Evolutionary conservation across 1,284 basidiomycete species (phyloP), one percentile per base, ranked within the genome.

Genomic region (Pyrrhoderma noxium): DNA sequence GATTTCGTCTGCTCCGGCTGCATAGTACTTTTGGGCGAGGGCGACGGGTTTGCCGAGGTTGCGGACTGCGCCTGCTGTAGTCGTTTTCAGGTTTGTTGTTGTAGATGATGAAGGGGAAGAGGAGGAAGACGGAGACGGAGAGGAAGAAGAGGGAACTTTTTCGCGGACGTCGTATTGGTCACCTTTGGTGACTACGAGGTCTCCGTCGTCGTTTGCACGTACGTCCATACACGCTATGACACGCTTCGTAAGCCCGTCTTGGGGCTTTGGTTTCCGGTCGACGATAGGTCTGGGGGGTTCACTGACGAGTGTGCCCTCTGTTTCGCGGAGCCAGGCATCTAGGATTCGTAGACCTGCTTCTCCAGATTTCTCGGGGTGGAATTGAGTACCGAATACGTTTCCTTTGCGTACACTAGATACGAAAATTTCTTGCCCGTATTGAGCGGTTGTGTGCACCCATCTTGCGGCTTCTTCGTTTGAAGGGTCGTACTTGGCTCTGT

Each of bases 121-220:
- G 9, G 62, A 55, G 18, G 48, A 37, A 13, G 54, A 41, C 13
- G 67, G 42, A 18, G 61, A 60, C 9, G 68, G 5, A 31, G 27
- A 31, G 27, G 27, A 5, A 11, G 27, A 31, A 11, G 27, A 11
- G 27, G 27, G 5, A 31, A 31, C 27, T 63, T 87, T 90, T 67
- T 98, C 95, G 52, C 95, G 89, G 13, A 98, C 95, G 64, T 98
- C 93, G 71, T 99, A 99, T 65, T 96, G 94, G 68, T 99, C 96
- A 51, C 96, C 96, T 72, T 99, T 99, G 45, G 96, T 99, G 1
- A 99, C 96, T 52, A 99, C 94, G 47, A 99, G 82, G 66, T 99
- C 96, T 42, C 96, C 96, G 27, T 85, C 69, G 65, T 99, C 96
- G 70, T 99, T 99, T 36, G 92, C 82, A 40, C 96, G 85, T 31